Conservation (phyloP, 495 filamentous ascomycete genomes). For the Aspergillus nanangensis region DNA sequence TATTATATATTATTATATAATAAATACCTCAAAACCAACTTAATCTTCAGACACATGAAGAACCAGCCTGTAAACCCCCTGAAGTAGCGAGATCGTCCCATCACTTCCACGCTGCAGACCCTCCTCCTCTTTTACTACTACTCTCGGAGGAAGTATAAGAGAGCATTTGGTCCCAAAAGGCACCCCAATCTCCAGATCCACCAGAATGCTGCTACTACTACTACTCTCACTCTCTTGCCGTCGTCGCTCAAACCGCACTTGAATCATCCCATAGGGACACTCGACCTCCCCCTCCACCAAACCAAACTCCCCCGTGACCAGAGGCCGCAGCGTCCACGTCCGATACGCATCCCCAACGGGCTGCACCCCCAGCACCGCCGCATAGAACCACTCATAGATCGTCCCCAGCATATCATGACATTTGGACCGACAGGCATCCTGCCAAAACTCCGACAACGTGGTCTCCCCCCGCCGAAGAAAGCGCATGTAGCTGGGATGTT, state of each 20-base stretch:
- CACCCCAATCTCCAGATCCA: too few species aligned
- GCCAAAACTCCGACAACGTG: constrained; percentile 25
- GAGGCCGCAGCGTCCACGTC: constrained; percentile 17
- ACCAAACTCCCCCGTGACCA: constrained; percentile 18
- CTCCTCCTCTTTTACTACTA: too few species aligned
- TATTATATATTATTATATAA: too few species aligned
- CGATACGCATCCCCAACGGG: constrained; percentile 18
- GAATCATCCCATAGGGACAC: constrained; percentile 22
- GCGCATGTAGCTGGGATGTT: constrained; percentile 28
- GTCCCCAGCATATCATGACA: constrained; percentile 31
- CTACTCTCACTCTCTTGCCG: too few species aligned
- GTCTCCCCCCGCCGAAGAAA: constrained; percentile 26
- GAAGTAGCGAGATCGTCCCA: too few species aligned
- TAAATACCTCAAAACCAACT: too few species aligned
- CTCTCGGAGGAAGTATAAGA: too few species aligned
- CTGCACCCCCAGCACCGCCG: constrained; percentile 21
- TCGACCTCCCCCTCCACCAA: constrained; percentile 21
- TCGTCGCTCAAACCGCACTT: constrained; percentile 14
- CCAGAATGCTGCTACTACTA: too few species aligned
- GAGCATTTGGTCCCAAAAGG: too few species aligned
- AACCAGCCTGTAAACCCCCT: too few species aligned
- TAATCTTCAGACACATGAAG: too few species aligned
- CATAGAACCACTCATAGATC: constrained; percentile 28
- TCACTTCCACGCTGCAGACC: too few species aligned
- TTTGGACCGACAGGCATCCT: constrained; percentile 24